Conservation (phyloP, 345 rosid genomes). For the Citropsis articulata region DNA sequence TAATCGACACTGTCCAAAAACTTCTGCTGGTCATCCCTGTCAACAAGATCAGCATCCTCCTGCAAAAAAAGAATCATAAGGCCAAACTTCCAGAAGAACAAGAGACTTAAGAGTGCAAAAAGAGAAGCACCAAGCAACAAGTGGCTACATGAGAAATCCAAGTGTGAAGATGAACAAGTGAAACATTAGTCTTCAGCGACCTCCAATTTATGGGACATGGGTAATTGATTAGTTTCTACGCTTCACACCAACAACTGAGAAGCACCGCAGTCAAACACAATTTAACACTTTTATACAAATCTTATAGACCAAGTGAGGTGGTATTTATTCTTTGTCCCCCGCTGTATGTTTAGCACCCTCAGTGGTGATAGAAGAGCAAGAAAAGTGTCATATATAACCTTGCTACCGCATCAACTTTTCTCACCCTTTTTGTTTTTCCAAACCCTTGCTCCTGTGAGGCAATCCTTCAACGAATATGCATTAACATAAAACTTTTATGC, state of each 20-base stretch:
- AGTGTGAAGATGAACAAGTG: not conserved
- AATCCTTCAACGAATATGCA: not conserved
- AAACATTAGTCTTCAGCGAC: not conserved
- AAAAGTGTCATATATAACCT: not conserved
- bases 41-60: conserved; percentile 78
- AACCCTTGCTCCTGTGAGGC: not conserved
- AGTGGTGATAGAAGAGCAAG: not conserved
- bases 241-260: not conserved
- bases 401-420: not conserved
- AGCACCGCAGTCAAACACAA: not conserved
- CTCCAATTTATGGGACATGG: not conserved
- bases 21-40: conserved; percentile 71
- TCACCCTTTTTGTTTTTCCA: not conserved
- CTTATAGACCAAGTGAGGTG: not conserved
- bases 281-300: not conserved
- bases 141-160: not conserved
- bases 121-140: not conserved
- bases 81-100: conserved; percentile 5
- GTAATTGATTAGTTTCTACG: not conserved
- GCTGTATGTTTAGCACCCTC: not conserved
- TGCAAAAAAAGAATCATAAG: conserved; percentile 24
- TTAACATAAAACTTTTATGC: not conserved
- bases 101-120: not conserved
- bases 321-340: not conserved
- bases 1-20: conserved; percentile 74